Evolutionary conservation across 1,284 basidiomycete species (phyloP).

Genomic region (Trichosporon sp.): DNA sequence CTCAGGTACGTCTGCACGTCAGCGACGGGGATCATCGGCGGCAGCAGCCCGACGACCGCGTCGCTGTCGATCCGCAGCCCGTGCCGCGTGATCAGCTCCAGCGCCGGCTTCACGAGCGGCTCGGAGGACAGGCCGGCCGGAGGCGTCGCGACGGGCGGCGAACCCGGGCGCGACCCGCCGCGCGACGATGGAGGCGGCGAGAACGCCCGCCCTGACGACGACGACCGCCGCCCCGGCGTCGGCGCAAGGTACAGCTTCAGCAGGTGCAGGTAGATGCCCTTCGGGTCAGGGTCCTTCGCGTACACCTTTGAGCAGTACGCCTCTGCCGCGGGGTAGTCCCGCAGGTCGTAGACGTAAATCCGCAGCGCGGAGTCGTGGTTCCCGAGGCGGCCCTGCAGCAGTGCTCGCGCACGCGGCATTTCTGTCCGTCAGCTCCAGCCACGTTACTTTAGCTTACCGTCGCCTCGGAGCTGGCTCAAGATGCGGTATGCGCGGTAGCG

Average conservation of each 20-base stretch:
- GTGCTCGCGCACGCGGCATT: constrained; percentile 79
- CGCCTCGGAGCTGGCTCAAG: constrained; percentile 67
- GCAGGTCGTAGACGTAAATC: constrained; percentile 81
- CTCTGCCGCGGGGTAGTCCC: constrained; percentile 80
- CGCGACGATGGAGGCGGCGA: background rate
- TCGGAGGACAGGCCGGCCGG: background rate
- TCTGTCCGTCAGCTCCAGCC: constrained; percentile 52
- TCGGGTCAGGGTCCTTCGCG: constrained; percentile 56
- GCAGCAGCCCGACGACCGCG: constrained; percentile 76
- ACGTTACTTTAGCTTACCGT: constrained; percentile 55
- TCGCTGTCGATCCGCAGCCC: constrained; percentile 73
- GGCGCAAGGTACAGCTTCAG: constrained; percentile 76
- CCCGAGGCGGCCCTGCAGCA: constrained; percentile 81
- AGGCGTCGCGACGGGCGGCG: constrained; percentile 11
- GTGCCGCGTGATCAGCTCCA: constrained; percentile 77
- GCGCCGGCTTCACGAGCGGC: constrained; percentile 65
- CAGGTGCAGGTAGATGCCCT: constrained; percentile 73
- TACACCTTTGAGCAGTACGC: constrained; percentile 85
- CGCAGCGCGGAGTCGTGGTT: constrained; percentile 89
- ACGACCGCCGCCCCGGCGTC: background rate
- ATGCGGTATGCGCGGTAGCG: constrained; percentile 74
- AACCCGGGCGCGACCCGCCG: constrained; percentile 7
- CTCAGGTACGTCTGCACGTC: constrained; percentile 46
- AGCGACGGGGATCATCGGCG: constrained; percentile 74
- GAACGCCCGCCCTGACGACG: background rate